Conservation (phyloP, 228 moss, liverwort and hornwort genomes). For the Sphagnum fallax region DNA sequence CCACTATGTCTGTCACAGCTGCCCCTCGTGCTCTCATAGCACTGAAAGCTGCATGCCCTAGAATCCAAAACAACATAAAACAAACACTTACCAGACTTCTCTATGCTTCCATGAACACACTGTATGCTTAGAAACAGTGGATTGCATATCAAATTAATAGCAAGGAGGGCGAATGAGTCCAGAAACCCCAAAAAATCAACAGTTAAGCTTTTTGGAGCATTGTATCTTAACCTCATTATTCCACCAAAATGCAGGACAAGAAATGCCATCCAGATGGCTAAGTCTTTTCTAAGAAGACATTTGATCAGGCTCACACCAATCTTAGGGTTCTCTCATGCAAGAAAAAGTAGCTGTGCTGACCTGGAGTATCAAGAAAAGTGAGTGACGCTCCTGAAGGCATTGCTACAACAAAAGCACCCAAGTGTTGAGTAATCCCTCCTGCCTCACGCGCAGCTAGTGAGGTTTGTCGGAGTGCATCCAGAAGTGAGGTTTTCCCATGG, state of each 20-base stretch:
- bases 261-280: too few relatives aligned
- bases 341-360: background rate
- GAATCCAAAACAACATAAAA: background rate
- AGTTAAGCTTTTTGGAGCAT: too few relatives aligned
- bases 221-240: too few relatives aligned
- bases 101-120: background rate
- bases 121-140: too few relatives aligned
- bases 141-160: too few relatives aligned
- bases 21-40: slow-evolving; percentile 96
- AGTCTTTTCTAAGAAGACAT: too few relatives aligned
- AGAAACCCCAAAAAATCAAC: too few relatives aligned
- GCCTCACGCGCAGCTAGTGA: slow-evolving; percentile 91
- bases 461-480: slow-evolving; percentile 87
- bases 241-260: too few relatives aligned
- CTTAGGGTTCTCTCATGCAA: too few relatives aligned
- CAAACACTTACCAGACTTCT: background rate
- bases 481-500: slow-evolving; percentile 86
- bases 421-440: slow-evolving; percentile 91
- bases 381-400: slow-evolving; percentile 88
- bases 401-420: slow-evolving; percentile 89
- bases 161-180: too few relatives aligned
- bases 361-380: slow-evolving; percentile 89
- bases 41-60: slow-evolving; percentile 83
- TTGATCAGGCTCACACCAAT: too few relatives aligned
- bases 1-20: slow-evolving; percentile 91